Base-by-base conservation (phyloP, 768 basidiomycete species). In the Lyophyllum atratum region DNA sequence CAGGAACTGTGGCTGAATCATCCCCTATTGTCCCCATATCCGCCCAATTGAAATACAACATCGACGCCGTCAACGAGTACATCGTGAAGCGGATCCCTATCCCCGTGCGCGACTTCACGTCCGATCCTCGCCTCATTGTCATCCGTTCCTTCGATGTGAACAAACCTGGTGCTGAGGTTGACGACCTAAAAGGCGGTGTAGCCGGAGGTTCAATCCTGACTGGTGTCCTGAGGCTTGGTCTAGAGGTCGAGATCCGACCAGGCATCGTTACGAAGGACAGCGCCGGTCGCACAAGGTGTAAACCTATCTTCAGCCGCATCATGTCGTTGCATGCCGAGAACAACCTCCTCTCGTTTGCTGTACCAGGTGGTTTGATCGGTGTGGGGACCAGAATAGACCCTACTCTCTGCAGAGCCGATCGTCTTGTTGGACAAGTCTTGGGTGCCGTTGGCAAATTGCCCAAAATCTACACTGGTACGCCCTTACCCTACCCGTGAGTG, bases 91-190 rank as follows among this genome's bases (percentile, higher is more conserved):
- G 91, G 50, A 98, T 99, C 66, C 94, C 97, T 17, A 91, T 98
- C 48, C 97, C 96, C 45, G 76, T 87, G 33, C 92, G 96, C 56
- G 92, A 98, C 79, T 99, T 98, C 74, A 82, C 86, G 31, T 89
- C 93, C 26, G 87, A 92, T 59, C 94, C 97, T 0, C 87, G 89
- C 31, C 87, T 99, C 63, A 98, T 98, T 70, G 95, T 98, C 71
- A 99, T 99, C 73, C 93, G 96, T 63, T 97, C 95, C 19, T 99
- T 98, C 76, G 97, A 99, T 72, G 96, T 99, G 72, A 99, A 99
- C 83, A 98, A 97, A 74, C 97, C 97, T 11, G 97, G 96, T 69
- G 87, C 95, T 3, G 94, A 95, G 68, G 95, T 98, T 3, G 90
- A 96, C 64, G 97, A 99, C 42, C 83, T 98, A 58, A 96, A 98